These are phyloP conservation scores for Fusarium gaditjirri DNA, from an alignment of 2,329 filamentous ascomycete species.

Conservation along the genomic window DNA sequence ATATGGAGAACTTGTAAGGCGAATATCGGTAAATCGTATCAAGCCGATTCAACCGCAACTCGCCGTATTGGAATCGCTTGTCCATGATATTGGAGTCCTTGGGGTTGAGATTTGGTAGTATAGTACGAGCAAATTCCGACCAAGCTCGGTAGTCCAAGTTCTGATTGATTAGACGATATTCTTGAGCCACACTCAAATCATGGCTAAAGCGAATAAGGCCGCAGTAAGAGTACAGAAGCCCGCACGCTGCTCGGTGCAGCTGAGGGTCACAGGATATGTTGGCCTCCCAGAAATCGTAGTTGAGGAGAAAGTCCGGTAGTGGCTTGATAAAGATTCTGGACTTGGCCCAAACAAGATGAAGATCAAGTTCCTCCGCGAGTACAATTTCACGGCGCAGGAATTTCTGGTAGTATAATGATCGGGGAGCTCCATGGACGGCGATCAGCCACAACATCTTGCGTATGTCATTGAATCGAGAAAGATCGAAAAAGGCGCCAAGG, in stretches of 20 bases:
- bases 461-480: slow-evolving; percentile 2
- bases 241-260: not conserved
- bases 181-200: not conserved
- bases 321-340: not conserved
- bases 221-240: not conserved
- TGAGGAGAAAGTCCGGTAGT: not conserved
- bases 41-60: not conserved
- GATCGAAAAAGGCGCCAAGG: not conserved
- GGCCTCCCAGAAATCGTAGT: slow-evolving; percentile 2
- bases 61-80: not conserved
- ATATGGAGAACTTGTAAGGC: not conserved
- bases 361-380: not conserved
- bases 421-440: not conserved
- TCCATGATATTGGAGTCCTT: not conserved
- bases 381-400: not conserved
- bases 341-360: slow-evolving; percentile 4
- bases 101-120: not conserved
- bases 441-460: not conserved
- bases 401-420: not conserved
- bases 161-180: not conserved
- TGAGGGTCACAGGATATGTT: not conserved
- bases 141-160: not conserved
- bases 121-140: not conserved
- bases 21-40: slow-evolving; percentile 4
- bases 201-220: not conserved